These are phyloP conservation scores for Tephrocybe sp. DNA, from an alignment of 768 basidiomycete species.

Conservation along the genomic window DNA sequence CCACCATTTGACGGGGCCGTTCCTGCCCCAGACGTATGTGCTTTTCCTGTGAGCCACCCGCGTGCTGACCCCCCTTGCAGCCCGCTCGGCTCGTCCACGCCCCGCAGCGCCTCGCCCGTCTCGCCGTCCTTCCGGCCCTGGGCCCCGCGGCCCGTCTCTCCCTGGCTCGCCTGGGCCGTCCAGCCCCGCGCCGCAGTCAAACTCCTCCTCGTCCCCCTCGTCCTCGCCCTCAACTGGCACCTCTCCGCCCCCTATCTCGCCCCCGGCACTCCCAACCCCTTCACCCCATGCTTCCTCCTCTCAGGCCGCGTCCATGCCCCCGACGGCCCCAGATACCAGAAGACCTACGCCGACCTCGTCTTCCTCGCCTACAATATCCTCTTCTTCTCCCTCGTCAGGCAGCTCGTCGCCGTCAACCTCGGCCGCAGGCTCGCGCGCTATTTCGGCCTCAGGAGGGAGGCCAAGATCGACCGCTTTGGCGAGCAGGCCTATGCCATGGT, in stretches of 20 bases:
- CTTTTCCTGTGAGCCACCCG: background rate
- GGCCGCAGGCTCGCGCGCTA: constrained; percentile 66
- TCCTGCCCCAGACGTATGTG: constrained; percentile 62
- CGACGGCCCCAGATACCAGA: constrained; percentile 64
- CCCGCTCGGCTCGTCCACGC: constrained; percentile 19
- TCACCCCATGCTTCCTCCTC: constrained; percentile 68
- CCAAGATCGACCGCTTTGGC: constrained; percentile 81
- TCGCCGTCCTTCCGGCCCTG: constrained; percentile 12
- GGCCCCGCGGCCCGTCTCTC: constrained; percentile 21
- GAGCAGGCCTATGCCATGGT: constrained; percentile 89
- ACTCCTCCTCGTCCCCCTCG: constrained; percentile 57
- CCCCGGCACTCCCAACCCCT: constrained; percentile 64
- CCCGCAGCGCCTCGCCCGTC: constrained; percentile 35
- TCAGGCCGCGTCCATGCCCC: constrained; percentile 61
- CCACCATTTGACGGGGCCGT: constrained; percentile 64
- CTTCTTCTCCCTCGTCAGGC: constrained; percentile 87
- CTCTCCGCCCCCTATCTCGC: constrained; percentile 45
- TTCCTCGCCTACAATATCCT: constrained; percentile 86
- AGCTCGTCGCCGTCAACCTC: constrained; percentile 64
- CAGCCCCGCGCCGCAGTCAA: constrained; percentile 75
- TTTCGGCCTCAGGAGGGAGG: constrained; percentile 65
- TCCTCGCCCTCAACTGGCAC: constrained; percentile 69
- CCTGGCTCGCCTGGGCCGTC: constrained; percentile 70
- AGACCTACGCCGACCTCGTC: constrained; percentile 69
- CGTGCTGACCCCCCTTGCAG: constrained; percentile 19